A percentile compares a stretch with the other conserved stretches of the same genome.
phyloP scores from a whole-genome alignment of 2,329 filamentous ascomycete species.

The Fusarium oligoseptatum region DNA sequence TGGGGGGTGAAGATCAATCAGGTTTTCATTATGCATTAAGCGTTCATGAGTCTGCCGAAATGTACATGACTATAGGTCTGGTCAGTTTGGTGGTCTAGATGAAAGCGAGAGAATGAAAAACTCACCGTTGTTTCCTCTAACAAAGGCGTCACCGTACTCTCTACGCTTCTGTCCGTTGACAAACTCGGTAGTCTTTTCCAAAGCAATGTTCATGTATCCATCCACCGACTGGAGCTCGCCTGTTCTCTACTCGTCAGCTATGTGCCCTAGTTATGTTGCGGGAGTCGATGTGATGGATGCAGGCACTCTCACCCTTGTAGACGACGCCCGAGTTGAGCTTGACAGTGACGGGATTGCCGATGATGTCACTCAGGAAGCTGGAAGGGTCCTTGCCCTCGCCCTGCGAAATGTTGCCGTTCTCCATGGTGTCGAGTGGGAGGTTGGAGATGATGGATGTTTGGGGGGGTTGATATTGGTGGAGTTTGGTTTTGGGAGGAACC shows the following conservation, averaged over 20 bases:
- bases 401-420: constrained; percentile 75
- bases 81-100: constrained; percentile 23
- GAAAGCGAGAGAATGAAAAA: background rate
- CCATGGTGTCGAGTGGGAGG: constrained; percentile 66
- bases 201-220: constrained; percentile 99
- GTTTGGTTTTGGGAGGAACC: background rate
- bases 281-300: constrained; percentile 5
- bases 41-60: constrained; percentile 70
- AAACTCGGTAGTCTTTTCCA: constrained; percentile 94
- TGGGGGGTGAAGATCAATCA: constrained; percentile 16
- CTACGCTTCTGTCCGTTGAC: constrained; percentile 86
- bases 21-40: constrained; percentile 34
- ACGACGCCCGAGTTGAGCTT: constrained; percentile 99
- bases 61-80: constrained; percentile 72
- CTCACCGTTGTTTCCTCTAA: constrained; percentile 94
- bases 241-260: constrained; percentile 53
- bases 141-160: constrained; percentile 93
- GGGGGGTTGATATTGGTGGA: constrained; percentile 23
- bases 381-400: constrained; percentile 91
- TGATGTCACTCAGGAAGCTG: constrained; percentile 92
- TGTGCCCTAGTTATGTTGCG: background rate
- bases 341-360: constrained; percentile 92
- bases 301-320: constrained; percentile 82
- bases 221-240: constrained; percentile 97
- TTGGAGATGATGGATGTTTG: constrained; percentile 2